These are phyloP conservation scores for Zygosaccharomyces kombuchaensis DNA, from an alignment of 805 yeast species.

Conservation along the genomic window DNA sequence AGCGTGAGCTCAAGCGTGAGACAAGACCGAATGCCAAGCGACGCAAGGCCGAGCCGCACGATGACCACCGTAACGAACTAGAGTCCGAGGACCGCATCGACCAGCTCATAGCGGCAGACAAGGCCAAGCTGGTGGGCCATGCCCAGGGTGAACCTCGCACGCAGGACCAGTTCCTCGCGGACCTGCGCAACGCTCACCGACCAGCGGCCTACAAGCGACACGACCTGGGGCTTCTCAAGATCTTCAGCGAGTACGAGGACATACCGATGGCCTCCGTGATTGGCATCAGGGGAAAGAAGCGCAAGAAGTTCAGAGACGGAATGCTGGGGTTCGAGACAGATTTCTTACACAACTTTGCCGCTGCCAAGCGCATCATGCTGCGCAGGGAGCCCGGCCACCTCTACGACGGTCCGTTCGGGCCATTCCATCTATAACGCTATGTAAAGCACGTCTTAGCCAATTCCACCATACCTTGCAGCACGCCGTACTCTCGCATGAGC, in stretches of 20 bases:
- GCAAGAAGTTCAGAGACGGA: slow-evolving; percentile 32
- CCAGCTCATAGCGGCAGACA: slow-evolving; percentile 16
- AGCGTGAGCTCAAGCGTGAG: slow-evolving; percentile 1
- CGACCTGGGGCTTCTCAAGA: slow-evolving; percentile 31
- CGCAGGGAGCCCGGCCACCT: slow-evolving; percentile 1
- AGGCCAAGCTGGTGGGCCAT: slow-evolving; percentile 11
- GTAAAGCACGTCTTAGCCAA: slow-evolving; percentile 14
- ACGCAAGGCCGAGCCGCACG: slow-evolving; percentile 1
- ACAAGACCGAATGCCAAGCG: neutral
- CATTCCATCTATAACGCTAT: slow-evolving; percentile 2
- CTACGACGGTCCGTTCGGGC: neutral
- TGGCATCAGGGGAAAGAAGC: slow-evolving; percentile 37
- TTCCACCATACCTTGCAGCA: slow-evolving; percentile 16
- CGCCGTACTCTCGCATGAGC: slow-evolving; percentile 25
- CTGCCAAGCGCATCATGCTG: slow-evolving; percentile 23
- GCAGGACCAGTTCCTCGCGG: slow-evolving; percentile 24
- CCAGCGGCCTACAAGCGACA: slow-evolving; percentile 22
- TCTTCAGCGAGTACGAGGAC: slow-evolving; percentile 35
- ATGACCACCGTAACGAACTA: slow-evolving; percentile 4
- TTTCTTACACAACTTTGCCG: slow-evolving; percentile 22
- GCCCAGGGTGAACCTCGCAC: slow-evolving; percentile 12
- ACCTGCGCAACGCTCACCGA: slow-evolving; percentile 23
- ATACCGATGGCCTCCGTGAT: slow-evolving; percentile 34
- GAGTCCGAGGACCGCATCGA: slow-evolving; percentile 14
- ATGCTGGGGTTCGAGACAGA: slow-evolving; percentile 36